Percentiles rank a stretch among this genome's conserved stretches.
Evolutionary conservation across 352 stramenopile genomes (phyloP).

Genomic region (Salisapilia sapeloensis): DNA sequence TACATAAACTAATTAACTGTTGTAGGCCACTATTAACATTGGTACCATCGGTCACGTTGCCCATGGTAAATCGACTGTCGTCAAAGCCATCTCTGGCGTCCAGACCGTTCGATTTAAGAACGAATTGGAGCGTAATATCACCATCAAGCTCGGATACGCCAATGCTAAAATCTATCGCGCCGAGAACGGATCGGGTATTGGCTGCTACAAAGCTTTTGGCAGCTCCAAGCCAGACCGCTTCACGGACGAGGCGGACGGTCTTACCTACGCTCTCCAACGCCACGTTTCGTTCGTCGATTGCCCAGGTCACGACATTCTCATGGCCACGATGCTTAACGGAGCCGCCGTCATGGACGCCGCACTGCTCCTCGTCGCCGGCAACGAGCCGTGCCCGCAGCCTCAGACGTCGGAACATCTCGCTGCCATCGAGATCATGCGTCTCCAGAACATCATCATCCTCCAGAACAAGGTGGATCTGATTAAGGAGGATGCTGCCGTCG

Average conservation of each 20-base stretch:
- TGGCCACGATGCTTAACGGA: slow-evolving; percentile 99
- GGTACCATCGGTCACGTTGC: slow-evolving; percentile 99
- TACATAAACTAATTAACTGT: slow-evolving; percentile 1
- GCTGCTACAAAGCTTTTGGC: slow-evolving; percentile 79
- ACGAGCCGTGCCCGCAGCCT: slow-evolving; percentile 97
- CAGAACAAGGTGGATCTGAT: slow-evolving; percentile 99
- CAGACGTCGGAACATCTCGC: slow-evolving; percentile 99
- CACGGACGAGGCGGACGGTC: slow-evolving; percentile 73
- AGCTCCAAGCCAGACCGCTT: slow-evolving; percentile 81
- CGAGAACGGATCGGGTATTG: slow-evolving; percentile 63
- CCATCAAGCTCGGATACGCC: slow-evolving; percentile 99
- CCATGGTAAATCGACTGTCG: slow-evolving; percentile 99
- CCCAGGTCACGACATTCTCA: slow-evolving; percentile 99
- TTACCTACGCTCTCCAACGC: slow-evolving; percentile 86
- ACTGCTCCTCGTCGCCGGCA: slow-evolving; percentile 95
- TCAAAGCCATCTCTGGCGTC: slow-evolving; percentile 99
- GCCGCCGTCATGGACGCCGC: slow-evolving; percentile 99
- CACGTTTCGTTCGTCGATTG: slow-evolving; percentile 99
- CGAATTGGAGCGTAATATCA: slow-evolving; percentile 99
- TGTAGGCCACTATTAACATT: slow-evolving; percentile 99
- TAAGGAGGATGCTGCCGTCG: slow-evolving; percentile 94
- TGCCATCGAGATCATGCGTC: slow-evolving; percentile 99
- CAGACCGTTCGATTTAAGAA: slow-evolving; percentile 98
- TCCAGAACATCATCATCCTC: slow-evolving; percentile 99
- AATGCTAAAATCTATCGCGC: slow-evolving; percentile 99